Percentiles rank a stretch among this genome's conserved stretches.
phyloP scores from a whole-genome alignment of 192 early-diverging fungal genomes.

The Chytriomyces confervae region DNA sequence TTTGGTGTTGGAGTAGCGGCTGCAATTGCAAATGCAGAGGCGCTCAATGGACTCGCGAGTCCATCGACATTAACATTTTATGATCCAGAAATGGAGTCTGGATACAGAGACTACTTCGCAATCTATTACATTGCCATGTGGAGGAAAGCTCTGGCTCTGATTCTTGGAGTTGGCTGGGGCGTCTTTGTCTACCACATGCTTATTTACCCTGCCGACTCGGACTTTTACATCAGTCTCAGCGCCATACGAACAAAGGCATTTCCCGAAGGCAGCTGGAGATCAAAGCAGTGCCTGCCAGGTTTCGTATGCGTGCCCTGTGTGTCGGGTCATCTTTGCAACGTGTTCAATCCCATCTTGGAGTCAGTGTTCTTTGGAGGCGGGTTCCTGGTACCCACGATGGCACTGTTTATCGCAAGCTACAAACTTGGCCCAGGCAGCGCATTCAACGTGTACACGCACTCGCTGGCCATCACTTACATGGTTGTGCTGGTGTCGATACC shows the following conservation, averaged over 20 bases:
- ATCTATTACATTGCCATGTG: constrained; percentile 20
- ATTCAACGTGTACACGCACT: constrained; percentile 34
- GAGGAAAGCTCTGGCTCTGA: not conserved
- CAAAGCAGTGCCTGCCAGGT: not conserved
- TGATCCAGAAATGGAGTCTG: constrained; percentile 4
- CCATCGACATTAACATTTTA: constrained; percentile 8
- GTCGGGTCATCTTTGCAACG: constrained; percentile 6
- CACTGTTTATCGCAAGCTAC: constrained; percentile 31
- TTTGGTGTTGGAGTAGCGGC: not conserved
- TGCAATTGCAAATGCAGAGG: not conserved
- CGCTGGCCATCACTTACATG: constrained; percentile 31
- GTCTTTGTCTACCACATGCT: constrained; percentile 27
- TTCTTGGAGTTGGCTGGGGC: not conserved
- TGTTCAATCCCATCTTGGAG: constrained; percentile 9
- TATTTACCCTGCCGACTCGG: constrained; percentile 14
- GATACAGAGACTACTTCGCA: constrained; percentile 12
- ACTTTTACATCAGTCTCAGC: not conserved
- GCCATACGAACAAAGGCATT: not conserved
- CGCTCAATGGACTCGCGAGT: constrained; percentile 16
- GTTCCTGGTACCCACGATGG: constrained; percentile 39
- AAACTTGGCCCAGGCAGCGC: constrained; percentile 12
- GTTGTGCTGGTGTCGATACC: constrained; percentile 26
- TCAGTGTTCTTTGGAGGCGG: constrained; percentile 7
- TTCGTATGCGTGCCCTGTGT: constrained; percentile 3
- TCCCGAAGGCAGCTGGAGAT: not conserved